Evolutionary conservation across 495 filamentous ascomycete species (phyloP), one percentile per base, ranked within the genome.

Genomic region (Penicillium diatomitis): DNA sequence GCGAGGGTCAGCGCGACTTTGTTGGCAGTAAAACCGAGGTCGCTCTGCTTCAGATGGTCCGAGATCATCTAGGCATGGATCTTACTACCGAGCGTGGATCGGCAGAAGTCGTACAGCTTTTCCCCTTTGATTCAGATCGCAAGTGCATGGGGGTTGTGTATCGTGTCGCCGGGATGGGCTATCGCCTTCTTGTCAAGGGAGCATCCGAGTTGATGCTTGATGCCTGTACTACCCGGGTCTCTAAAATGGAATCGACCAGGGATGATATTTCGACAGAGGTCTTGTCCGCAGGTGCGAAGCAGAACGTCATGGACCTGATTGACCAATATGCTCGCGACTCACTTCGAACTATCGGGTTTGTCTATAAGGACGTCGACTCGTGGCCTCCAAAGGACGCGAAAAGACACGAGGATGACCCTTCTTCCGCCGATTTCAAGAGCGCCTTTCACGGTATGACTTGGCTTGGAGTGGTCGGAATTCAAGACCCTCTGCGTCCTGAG

Each of bases 1-100:
- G 73, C 35, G 71, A 78, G 34, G 86, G 86, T 0, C 57, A 60
- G 5, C 64, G 60, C 12, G 63, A 75, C 4, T 86, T 84, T 44
- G 74, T 85, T 38, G 82, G 82, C n/a, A 84, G 81, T 47, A 86
- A 85, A 64, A 86, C 82, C 0, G 82, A 86, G 57, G 83, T 82
- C n/a, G 82, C 82, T 5, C 67, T 86, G 34, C 73, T 86, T 6
- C 69, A 72, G 36, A 71, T 85, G 52, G 82, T 80, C 10, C 72
- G 74, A 11, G 74, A 82, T 42, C 69, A 81, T 51, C 68, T 85
- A 9, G 82, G 79, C 41, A 79, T 85, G 76, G 80, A 80, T n/a
- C 63, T 86, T 20, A 69, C 58, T 33, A 66, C 75, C 28, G 81
- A 83, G 54, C 77, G 81, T 28, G 71, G 74, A 2, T 83, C 81